Conservation (phyloP, 2,329 filamentous ascomycete species). For the Anisogramma anomala region DNA sequence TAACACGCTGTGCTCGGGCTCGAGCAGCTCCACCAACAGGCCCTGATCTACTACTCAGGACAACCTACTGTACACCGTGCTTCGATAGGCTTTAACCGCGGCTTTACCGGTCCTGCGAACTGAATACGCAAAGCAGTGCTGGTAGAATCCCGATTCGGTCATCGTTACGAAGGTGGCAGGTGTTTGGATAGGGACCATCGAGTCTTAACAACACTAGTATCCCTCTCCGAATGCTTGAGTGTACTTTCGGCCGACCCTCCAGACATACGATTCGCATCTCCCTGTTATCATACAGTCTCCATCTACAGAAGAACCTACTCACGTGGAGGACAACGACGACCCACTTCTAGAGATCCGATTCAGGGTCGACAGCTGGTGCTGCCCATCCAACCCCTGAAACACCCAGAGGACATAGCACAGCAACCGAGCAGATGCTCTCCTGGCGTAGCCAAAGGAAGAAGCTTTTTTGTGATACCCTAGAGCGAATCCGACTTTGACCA, state of each 20-base stretch:
- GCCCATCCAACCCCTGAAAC: neutral
- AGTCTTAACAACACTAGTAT: too few species aligned
- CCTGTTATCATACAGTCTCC: neutral
- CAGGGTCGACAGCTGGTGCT: neutral
- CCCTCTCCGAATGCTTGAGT: too few species aligned
- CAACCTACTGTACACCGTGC: neutral
- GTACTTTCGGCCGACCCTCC: constrained; percentile 7
- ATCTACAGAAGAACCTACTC: constrained; percentile 1
- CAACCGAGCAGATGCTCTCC: constrained; percentile 6
- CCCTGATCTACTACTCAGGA: too few species aligned
- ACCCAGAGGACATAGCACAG: neutral
- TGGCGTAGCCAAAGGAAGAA: constrained; percentile 10
- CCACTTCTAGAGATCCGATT: neutral
- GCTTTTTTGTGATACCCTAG: constrained; percentile 10
- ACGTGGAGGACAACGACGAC: neutral
- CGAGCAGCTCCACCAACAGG: neutral
- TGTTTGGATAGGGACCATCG: too few species aligned
- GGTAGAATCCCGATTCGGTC: too few species aligned
- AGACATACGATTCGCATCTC: neutral
- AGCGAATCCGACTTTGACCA: constrained; percentile 8
- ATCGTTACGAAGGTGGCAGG: too few species aligned
- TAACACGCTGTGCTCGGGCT: constrained; percentile 1
- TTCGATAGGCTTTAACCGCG: constrained; percentile 1
- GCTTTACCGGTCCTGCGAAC: too few species aligned
- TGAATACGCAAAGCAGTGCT: too few species aligned